Percentiles rank a stretch among this genome's conserved stretches.
Conservation (phyloP, 2,329 filamentous ascomycete genomes). For the Aspergillus tanneri region DNA sequence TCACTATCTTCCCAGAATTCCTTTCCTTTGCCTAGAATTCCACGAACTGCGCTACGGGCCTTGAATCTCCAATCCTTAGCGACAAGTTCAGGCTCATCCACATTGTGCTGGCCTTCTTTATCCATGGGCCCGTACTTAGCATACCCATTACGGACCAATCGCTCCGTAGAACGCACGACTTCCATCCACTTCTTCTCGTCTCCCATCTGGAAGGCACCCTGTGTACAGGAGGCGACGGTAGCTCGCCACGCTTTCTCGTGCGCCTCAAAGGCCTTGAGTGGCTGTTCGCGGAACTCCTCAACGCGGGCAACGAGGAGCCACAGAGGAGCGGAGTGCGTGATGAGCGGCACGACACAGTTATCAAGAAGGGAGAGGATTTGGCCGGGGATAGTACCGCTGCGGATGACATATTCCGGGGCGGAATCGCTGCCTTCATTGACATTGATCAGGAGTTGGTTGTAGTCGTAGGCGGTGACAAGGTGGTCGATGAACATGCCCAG, state of each 20-base stretch:
- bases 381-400: slow-evolving; percentile 53
- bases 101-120: slow-evolving; percentile 52
- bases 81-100: slow-evolving; percentile 58
- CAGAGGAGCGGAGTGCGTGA: slow-evolving; percentile 73
- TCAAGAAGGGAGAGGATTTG: slow-evolving; percentile 71
- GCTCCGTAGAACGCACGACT: slow-evolving; percentile 75
- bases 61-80: slow-evolving; percentile 85
- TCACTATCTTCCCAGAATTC: slow-evolving; percentile 75
- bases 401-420: slow-evolving; percentile 38
- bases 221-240: slow-evolving; percentile 49
- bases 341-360: slow-evolving; percentile 71
- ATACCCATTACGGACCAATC: slow-evolving; percentile 72
- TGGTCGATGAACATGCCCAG: slow-evolving; percentile 71
- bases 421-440: slow-evolving; percentile 34
- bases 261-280: slow-evolving; percentile 71
- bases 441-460: slow-evolving; percentile 37
- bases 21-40: slow-evolving; percentile 77
- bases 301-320: slow-evolving; percentile 74
- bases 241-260: slow-evolving; percentile 89
- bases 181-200: slow-evolving; percentile 65
- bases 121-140: slow-evolving; percentile 71
- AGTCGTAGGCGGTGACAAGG: slow-evolving; percentile 54
- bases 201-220: slow-evolving; percentile 51
- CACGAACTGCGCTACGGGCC: slow-evolving; percentile 77
- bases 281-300: slow-evolving; percentile 70